Evolutionary conservation across 169 alveolate species (phyloP), one percentile per base, ranked within the genome.

Genomic region (Perkinsus olseni): DNA sequence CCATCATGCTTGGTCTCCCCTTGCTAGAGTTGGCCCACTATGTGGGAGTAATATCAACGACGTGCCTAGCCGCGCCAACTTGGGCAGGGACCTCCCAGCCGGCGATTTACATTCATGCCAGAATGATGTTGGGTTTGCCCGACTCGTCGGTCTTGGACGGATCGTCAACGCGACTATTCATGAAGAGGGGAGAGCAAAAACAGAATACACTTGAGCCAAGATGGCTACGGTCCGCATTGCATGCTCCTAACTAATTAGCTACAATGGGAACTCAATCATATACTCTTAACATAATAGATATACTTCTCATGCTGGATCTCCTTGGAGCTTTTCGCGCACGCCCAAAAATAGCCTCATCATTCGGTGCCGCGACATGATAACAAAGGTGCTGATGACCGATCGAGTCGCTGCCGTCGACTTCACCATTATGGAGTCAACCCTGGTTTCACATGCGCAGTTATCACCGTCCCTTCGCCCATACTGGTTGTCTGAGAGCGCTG

Each of bases 91-190:
- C n/a, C n/a, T n/a, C n/a, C n/a, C n/a, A n/a, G n/a, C n/a, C n/a
- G n/a, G n/a, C n/a, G n/a, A n/a, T n/a, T n/a, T n/a, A n/a, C n/a
- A n/a, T n/a, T n/a, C n/a, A n/a, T n/a, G n/a, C n/a, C n/a, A n/a
- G n/a, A n/a, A n/a, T n/a, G 50, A 96, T 97, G 21, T 98, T 98
- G 31, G 8, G 82, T 8, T 62, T 24, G 82, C 31, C 82, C 82
- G 82, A 21, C 82, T 62, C 34, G 28, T 4, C 17, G 0, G 28
- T 3, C 31, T 62, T 28, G 34, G 34, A 28, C 82, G 28, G 82
- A 6, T 62, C 82, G 8, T 28, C 82, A 62, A 62, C 82, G 82
- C 82, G 82, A 62, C 82, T 62, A 62, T 4, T 21, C 82, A 62
- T 62, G 82, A 24, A 21, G 31, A 21, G 31, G 13, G 34, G 82